A percentile compares a stretch with the other conserved stretches of the same genome.
phyloP scores from a whole-genome alignment of 805 yeast genomes.

The Wickerhamomyces hampshirensis region DNA sequence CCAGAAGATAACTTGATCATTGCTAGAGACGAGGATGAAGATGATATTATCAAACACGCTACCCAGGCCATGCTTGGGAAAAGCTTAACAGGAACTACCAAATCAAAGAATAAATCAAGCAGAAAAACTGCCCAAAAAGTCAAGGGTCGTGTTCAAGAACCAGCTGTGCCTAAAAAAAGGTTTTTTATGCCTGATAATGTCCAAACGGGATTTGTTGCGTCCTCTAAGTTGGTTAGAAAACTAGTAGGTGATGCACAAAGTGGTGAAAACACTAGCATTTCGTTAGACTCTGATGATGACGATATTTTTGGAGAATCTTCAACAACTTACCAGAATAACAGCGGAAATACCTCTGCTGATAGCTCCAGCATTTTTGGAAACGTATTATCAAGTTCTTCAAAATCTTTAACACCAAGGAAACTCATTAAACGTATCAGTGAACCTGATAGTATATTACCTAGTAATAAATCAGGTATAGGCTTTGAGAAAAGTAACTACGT shows the following conservation, averaged over 20 bases:
- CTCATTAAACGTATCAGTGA: not conserved
- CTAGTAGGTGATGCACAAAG: conserved; percentile 3
- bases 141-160: conserved; percentile 11
- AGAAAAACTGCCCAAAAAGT: conserved; percentile 14
- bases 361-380: conserved; percentile 5
- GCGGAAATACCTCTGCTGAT: not conserved
- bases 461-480: not conserved
- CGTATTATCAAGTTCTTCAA: conserved; percentile 6
- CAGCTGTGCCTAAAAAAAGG: conserved; percentile 30
- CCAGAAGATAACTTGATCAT: conserved; percentile 66
- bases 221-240: conserved; percentile 41
- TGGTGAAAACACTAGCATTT: conserved; percentile 8
- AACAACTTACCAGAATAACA: not conserved
- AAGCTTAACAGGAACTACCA: conserved; percentile 13
- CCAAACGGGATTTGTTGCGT: conserved; percentile 56
- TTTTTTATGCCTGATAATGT: conserved; percentile 76
- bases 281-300: conserved; percentile 15
- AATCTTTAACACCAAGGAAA: conserved; percentile 2
- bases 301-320: too few species aligned
- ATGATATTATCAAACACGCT: conserved; percentile 63
- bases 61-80: conserved; percentile 56
- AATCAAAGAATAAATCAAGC: conserved; percentile 13
- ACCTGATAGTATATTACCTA: not conserved
- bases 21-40: conserved; percentile 51
- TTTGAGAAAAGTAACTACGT: conserved; percentile 2